Evolutionary conservation across 495 filamentous ascomycete species (phyloP).

Genomic region (Xylaria curta): DNA sequence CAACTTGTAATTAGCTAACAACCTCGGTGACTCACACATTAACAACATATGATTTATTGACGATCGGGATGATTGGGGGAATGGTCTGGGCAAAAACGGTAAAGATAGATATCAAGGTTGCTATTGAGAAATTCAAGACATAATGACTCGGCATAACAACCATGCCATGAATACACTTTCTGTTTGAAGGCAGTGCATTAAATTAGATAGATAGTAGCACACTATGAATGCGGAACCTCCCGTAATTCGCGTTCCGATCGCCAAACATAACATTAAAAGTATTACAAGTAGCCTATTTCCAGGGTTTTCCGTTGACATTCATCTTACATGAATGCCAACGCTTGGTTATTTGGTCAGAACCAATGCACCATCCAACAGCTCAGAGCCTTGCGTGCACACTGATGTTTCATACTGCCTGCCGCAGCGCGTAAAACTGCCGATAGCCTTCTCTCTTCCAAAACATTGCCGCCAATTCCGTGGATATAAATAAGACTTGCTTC

Average conservation of each 20-base stretch:
- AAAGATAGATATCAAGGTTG: conserved; percentile 36
- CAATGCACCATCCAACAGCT: not conserved
- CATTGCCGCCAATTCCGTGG: not conserved
- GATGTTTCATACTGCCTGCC: not conserved
- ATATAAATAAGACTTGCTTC: not conserved
- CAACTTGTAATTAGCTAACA: conserved; percentile 68
- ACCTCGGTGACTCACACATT: conserved; percentile 21
- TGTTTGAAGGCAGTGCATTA: not conserved
- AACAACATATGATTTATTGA: conserved; percentile 33
- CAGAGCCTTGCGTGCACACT: not conserved
- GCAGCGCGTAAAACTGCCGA: not conserved
- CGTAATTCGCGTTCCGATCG: conserved; percentile 11
- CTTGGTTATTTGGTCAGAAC: not conserved
- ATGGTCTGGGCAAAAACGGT: conserved; percentile 40
- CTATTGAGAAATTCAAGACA: conserved; percentile 31
- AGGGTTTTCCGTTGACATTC: not conserved
- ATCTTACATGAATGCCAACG: not conserved
- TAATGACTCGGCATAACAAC: conserved; percentile 9
- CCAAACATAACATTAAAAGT: conserved; percentile 2
- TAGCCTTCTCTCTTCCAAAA: not conserved
- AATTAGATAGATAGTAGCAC: not conserved
- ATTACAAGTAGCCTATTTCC: not conserved
- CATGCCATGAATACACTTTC: not conserved
- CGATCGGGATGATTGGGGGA: conserved; percentile 39
- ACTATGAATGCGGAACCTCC: conserved; percentile 13